A percentile compares a stretch with the other conserved stretches of the same genome.
phyloP scores from a whole-genome alignment of 139 green algal genomes.

The Micractinium sp. region DNA sequence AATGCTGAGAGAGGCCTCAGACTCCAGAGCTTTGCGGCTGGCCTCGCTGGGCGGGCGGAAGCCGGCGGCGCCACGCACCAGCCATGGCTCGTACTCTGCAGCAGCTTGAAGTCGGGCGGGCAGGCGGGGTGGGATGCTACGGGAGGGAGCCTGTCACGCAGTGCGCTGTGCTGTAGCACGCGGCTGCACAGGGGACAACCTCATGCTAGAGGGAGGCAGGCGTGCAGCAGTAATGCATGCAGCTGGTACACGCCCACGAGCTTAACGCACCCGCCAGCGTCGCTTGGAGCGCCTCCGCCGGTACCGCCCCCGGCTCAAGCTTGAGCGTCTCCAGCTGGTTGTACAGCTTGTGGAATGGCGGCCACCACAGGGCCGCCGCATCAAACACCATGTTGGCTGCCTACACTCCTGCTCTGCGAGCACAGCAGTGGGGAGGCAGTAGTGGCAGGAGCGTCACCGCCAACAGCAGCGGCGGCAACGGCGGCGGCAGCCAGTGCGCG shows the following conservation, averaged over 20 bases:
- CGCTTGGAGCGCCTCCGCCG: conserved; percentile 5
- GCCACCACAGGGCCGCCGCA: conserved; percentile 43
- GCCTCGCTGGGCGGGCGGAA: conserved; percentile 44
- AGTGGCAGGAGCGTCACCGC: not conserved
- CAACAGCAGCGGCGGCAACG: not conserved
- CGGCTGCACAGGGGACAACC: no score
- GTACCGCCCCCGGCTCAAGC: not conserved
- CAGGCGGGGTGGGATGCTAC: no score
- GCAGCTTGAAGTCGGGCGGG: no score
- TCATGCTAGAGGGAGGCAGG: no score
- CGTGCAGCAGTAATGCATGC: no score
- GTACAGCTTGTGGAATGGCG: conserved; percentile 41
- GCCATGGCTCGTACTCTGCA: conserved; percentile 36
- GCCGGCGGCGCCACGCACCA: conserved; percentile 16
- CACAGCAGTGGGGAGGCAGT: no score
- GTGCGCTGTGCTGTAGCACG: not conserved
- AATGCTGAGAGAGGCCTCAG: conserved; percentile 28
- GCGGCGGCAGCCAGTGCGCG: not conserved
- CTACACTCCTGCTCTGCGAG: not conserved
- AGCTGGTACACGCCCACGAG: no score
- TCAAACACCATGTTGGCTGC: conserved; percentile 23
- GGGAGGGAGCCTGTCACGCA: no score
- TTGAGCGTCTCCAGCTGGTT: conserved; percentile 32
- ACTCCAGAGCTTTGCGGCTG: conserved; percentile 14
- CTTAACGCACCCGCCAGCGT: conserved; percentile 3